phyloP scores from a whole-genome alignment of 2,329 filamentous ascomycete genomes.

The Cercospora sp. region DNA sequence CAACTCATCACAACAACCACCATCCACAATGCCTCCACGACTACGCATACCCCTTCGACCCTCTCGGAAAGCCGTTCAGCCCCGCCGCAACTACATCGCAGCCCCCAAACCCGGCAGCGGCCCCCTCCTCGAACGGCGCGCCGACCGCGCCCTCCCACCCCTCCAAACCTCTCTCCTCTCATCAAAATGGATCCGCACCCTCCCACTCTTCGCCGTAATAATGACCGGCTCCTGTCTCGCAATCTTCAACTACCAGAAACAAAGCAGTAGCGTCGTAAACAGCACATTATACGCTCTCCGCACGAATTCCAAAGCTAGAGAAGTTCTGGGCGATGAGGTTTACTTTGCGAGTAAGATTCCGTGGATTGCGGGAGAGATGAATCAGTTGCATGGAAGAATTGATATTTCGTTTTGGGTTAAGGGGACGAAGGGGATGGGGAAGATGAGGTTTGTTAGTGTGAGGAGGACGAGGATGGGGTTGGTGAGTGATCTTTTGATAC shows the following conservation, averaged over 20 bases:
- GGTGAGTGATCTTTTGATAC: slow-evolving; percentile 47
- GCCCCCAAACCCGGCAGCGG: slow-evolving; percentile 53
- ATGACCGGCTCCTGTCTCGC: slow-evolving; percentile 72
- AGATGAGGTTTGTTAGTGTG: slow-evolving; percentile 78
- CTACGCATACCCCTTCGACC: slow-evolving; percentile 22
- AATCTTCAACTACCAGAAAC: slow-evolving; percentile 99
- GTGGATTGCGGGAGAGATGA: slow-evolving; percentile 67
- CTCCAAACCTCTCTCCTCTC: slow-evolving; percentile 33
- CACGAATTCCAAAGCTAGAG: slow-evolving; percentile 72
- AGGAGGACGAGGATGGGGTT: slow-evolving; percentile 64
- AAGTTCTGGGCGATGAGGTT: slow-evolving; percentile 71
- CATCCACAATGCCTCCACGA: slow-evolving; percentile 31
- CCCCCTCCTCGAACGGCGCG: slow-evolving; percentile 53
- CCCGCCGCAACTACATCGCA: slow-evolving; percentile 49
- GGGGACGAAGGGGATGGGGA: slow-evolving; percentile 68
- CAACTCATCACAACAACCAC: slow-evolving; percentile 9
- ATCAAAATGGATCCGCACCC: slow-evolving; percentile 55
- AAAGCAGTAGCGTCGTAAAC: slow-evolving; percentile 73
- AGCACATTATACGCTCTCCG: slow-evolving; percentile 90
- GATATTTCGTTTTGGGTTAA: slow-evolving; percentile 85
- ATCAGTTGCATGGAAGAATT: slow-evolving; percentile 88
- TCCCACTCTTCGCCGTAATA: slow-evolving; percentile 76
- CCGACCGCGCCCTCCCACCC: slow-evolving; percentile 55
- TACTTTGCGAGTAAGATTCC: slow-evolving; percentile 52
- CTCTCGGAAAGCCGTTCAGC: slow-evolving; percentile 12